Percentiles rank a stretch among this genome's conserved stretches.
phyloP scores from a whole-genome alignment of 2,329 filamentous ascomycete species.

The Ophiognomonia clavigignenti-juglandacearum region DNA sequence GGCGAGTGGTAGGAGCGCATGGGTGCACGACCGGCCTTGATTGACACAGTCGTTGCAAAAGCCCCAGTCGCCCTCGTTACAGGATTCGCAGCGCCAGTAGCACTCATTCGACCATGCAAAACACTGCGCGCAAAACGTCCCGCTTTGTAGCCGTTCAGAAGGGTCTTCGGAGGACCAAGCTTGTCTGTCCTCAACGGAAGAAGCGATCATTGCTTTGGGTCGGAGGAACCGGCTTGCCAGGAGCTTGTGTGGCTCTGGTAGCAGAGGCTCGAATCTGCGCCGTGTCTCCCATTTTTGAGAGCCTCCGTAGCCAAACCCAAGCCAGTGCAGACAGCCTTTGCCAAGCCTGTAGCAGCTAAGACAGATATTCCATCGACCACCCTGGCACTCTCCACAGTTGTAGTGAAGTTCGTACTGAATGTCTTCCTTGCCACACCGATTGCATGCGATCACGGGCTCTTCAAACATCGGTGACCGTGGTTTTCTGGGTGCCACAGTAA shows the following conservation, averaged over 20 bases:
- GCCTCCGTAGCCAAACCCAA: constrained; percentile 75
- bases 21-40: constrained; percentile 73
- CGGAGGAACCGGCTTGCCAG: constrained; percentile 52
- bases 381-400: constrained; percentile 67
- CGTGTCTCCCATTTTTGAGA: constrained; percentile 60
- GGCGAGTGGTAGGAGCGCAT: constrained; percentile 72
- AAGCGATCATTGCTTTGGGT: constrained; percentile 40
- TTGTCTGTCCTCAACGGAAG: constrained; percentile 49
- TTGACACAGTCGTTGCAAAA: constrained; percentile 88
- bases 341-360: constrained; percentile 72
- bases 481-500: constrained; percentile 32
- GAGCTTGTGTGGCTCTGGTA: constrained; percentile 52
- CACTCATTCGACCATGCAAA: constrained; percentile 70
- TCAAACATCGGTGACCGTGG: constrained; percentile 48
- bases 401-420: constrained; percentile 88
- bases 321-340: constrained; percentile 80
- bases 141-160: constrained; percentile 62
- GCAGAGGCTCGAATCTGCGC: constrained; percentile 32
- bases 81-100: constrained; percentile 83
- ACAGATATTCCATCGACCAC: constrained; percentile 75
- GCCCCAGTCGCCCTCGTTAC: constrained; percentile 92
- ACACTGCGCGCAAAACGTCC: constrained; percentile 81
- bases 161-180: constrained; percentile 65
- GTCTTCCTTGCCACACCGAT: constrained; percentile 61
- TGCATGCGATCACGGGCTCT: constrained; percentile 72